These are phyloP conservation scores for Plectosphaerella sp. DNA, from an alignment of 2,329 filamentous ascomycete species.

Conservation along the genomic window DNA sequence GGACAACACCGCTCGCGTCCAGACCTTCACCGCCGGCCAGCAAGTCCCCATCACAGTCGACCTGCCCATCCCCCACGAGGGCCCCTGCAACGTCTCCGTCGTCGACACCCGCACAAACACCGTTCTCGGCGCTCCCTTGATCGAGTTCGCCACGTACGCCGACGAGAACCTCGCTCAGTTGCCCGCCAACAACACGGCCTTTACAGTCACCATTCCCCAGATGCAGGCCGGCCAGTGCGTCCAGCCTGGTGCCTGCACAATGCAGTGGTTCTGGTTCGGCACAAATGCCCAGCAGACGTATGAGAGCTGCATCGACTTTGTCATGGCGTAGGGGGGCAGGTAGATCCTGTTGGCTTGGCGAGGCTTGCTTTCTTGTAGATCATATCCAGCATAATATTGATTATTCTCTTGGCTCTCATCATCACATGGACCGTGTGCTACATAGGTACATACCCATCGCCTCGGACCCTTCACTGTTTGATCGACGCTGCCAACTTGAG, in stretches of 20 bases:
- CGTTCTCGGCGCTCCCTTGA: constrained; percentile 48
- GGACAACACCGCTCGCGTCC: constrained; percentile 37
- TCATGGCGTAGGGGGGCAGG: constrained; percentile 3
- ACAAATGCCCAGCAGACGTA: constrained; percentile 31
- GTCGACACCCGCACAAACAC: constrained; percentile 48
- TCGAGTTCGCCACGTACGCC: constrained; percentile 52
- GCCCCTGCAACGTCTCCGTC: constrained; percentile 51
- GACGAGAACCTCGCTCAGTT: constrained; percentile 30
- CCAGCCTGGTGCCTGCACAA: constrained; percentile 25
- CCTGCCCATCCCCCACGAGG: constrained; percentile 40
- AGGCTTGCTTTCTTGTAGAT: not conserved
- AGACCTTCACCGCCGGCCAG: constrained; percentile 37
- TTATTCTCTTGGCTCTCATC: too few species aligned
- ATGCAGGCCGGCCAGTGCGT: constrained; percentile 18
- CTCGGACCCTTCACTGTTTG: not conserved
- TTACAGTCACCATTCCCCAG: constrained; percentile 34
- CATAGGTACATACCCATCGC: too few species aligned
- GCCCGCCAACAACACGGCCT: constrained; percentile 36
- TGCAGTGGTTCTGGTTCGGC: constrained; percentile 43
- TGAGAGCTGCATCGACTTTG: constrained; percentile 32
- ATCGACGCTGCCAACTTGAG: not conserved
- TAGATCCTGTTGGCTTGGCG: not conserved
- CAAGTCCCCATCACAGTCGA: constrained; percentile 33
- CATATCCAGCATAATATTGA: too few species aligned
- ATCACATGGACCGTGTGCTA: too few species aligned